phyloP scores from a whole-genome alignment of 495 filamentous ascomycete genomes.

The Sordaria brevicollis region DNA sequence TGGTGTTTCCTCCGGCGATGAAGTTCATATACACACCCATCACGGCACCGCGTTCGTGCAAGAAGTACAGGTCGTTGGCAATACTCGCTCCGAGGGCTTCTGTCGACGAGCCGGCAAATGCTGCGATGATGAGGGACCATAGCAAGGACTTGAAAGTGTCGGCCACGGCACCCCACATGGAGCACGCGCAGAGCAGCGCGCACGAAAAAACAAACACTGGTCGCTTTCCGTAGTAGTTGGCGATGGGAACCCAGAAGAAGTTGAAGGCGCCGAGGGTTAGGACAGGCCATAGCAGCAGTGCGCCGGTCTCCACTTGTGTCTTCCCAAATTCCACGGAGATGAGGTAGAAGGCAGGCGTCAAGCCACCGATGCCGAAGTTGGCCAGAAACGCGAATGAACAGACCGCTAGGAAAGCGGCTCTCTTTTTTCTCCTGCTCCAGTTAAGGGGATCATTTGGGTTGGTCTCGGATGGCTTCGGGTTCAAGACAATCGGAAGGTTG shows the following conservation, averaged over 20 bases:
- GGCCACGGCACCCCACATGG: slow-evolving; percentile 22
- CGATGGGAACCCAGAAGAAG: slow-evolving; percentile 46
- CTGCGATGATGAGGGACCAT: slow-evolving; percentile 25
- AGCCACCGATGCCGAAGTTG: slow-evolving; percentile 26
- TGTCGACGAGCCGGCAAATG: slow-evolving; percentile 26
- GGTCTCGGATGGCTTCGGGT: slow-evolving; percentile 20
- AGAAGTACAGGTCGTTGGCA: slow-evolving; percentile 33
- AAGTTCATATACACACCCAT: slow-evolving; percentile 33
- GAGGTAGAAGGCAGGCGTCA: slow-evolving; percentile 21
- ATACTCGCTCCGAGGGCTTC: slow-evolving; percentile 28
- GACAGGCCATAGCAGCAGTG: slow-evolving; percentile 23
- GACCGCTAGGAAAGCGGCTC: slow-evolving; percentile 20
- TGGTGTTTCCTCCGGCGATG: slow-evolving; percentile 27
- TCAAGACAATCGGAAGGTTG: slow-evolving; percentile 17
- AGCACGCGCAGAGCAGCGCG: slow-evolving; percentile 22
- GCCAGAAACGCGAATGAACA: slow-evolving; percentile 31
- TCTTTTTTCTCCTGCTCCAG: slow-evolving; percentile 24
- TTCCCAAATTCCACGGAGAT: slow-evolving; percentile 19
- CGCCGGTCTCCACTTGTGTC: slow-evolving; percentile 15
- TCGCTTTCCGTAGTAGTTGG: slow-evolving; percentile 45
- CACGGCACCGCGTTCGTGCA: slow-evolving; percentile 30
- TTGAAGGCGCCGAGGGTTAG: slow-evolving; percentile 30
- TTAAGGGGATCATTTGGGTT: slow-evolving; percentile 28
- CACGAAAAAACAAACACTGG: slow-evolving; percentile 38
- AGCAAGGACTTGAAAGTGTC: slow-evolving; percentile 21